phyloP scores from a whole-genome alignment of 768 basidiomycete genomes.

The Phaffia australis region DNA sequence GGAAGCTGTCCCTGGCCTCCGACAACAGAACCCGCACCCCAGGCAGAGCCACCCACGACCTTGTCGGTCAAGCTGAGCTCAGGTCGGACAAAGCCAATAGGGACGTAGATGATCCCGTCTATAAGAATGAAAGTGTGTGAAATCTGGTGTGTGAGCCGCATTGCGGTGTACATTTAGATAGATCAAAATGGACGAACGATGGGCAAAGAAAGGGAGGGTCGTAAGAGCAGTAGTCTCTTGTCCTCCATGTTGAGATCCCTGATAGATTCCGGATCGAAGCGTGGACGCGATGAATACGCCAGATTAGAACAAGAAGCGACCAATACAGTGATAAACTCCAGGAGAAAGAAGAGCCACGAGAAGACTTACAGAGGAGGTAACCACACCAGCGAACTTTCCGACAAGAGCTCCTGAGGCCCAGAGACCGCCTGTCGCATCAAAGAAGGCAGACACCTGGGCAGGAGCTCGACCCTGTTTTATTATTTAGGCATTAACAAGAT shows the following conservation, averaged over 20 bases:
- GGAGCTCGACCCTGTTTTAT: constrained; percentile 11
- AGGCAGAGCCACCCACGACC: constrained; percentile 22
- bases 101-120: constrained; percentile 22
- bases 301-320: background rate
- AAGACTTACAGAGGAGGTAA: background rate
- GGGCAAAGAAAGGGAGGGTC: constrained; percentile 19
- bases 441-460: constrained; percentile 17
- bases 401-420: constrained; percentile 11
- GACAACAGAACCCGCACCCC: constrained; percentile 15
- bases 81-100: constrained; percentile 9
- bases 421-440: background rate
- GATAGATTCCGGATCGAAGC: background rate
- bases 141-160: background rate
- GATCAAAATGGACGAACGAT: constrained; percentile 4
- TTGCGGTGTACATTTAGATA: background rate
- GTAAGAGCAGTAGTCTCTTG: constrained; percentile 22
- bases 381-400: constrained; percentile 21
- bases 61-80: constrained; percentile 14
- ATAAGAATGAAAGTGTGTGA: background rate
- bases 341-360: background rate
- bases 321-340: no score
- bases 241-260: constrained; percentile 16
- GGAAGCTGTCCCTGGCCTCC: constrained; percentile 19
- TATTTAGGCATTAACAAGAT: no score
- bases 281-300: background rate